A percentile compares a stretch with the other conserved stretches of the same genome.
These are phyloP conservation scores for Pseudopithomyces chartarum DNA, from an alignment of 2,329 filamentous ascomycete species.

Conservation along the genomic window DNA sequence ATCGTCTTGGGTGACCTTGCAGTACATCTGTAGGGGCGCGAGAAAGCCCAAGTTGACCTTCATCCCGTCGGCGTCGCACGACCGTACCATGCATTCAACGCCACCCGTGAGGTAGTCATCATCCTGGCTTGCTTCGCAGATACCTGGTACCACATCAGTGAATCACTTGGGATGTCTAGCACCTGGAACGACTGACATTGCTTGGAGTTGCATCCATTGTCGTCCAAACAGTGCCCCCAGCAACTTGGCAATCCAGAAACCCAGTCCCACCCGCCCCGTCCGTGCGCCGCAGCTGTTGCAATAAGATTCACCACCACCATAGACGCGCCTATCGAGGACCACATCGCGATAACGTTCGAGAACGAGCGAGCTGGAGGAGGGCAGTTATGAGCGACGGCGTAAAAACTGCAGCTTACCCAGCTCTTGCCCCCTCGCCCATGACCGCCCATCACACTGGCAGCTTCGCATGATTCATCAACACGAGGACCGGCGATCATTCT, in stretches of 20 bases:
- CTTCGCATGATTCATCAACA: neutral
- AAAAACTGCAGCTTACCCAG: neutral
- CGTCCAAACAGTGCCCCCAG: slow-evolving; percentile 25
- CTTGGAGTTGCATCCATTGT: slow-evolving; percentile 24
- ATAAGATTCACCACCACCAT: neutral
- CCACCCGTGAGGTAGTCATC: slow-evolving; percentile 23
- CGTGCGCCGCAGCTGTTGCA: neutral
- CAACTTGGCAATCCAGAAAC: slow-evolving; percentile 24
- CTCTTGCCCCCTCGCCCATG: slow-evolving; percentile 1
- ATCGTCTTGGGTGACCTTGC: slow-evolving; percentile 16
- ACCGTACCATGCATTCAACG: slow-evolving; percentile 22
- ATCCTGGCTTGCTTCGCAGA: slow-evolving; percentile 29
- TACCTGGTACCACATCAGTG: slow-evolving; percentile 22
- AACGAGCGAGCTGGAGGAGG: neutral
- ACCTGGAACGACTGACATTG: slow-evolving; percentile 18
- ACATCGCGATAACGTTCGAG: slow-evolving; percentile 9
- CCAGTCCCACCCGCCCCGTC: slow-evolving; percentile 19
- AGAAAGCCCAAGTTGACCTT: slow-evolving; percentile 22
- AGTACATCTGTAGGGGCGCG: slow-evolving; percentile 24
- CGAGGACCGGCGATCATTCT: slow-evolving; percentile 3
- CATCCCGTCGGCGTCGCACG: slow-evolving; percentile 22
- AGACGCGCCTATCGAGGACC: neutral
- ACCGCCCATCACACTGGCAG: neutral
- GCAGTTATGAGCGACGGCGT: neutral
- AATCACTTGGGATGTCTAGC: neutral